A percentile compares a stretch with the other conserved stretches of the same genome.
These are phyloP conservation scores for Emergomyces pasteurianus DNA, from an alignment of 2,329 filamentous ascomycete genomes.

Conservation along the genomic window DNA sequence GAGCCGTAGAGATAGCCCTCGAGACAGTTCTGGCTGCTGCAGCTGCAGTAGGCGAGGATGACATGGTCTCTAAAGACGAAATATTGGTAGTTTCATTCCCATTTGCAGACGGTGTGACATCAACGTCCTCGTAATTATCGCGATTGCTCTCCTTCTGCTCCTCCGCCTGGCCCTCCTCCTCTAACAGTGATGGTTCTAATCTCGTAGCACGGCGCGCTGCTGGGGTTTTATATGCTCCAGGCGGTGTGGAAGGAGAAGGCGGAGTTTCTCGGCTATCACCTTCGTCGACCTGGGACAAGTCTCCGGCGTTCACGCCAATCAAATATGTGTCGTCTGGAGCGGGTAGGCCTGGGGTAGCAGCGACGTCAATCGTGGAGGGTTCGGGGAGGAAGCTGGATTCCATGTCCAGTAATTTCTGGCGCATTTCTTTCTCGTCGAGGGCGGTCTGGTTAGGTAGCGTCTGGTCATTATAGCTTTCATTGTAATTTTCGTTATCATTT, in stretches of 20 bases:
- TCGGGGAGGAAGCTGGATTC: conserved; percentile 54
- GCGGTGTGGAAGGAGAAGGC: conserved; percentile 15
- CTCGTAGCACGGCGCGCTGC: conserved; percentile 11
- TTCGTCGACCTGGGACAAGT: conserved; percentile 5
- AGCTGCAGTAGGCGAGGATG: conserved; percentile 35
- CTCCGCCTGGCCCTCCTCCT: neutral
- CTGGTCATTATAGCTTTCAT: conserved; percentile 3
- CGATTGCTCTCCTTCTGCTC: conserved; percentile 6
- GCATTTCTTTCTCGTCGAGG: conserved; percentile 48
- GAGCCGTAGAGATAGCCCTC: conserved; percentile 24
- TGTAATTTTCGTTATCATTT: conserved; percentile 2
- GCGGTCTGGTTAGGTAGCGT: conserved; percentile 27
- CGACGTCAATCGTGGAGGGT: conserved; percentile 32
- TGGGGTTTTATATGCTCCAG: conserved; percentile 19
- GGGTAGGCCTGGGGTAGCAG: conserved; percentile 6
- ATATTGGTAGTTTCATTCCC: conserved; percentile 14
- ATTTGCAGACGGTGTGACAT: conserved; percentile 4
- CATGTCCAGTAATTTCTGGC: conserved; percentile 47
- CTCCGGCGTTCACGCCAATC: conserved; percentile 23
- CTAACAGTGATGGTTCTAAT: conserved; percentile 1
- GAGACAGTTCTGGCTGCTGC: conserved; percentile 31
- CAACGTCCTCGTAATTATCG: neutral
- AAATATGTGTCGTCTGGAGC: conserved; percentile 35
- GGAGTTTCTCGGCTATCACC: conserved; percentile 7
- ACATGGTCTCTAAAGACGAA: conserved; percentile 30